A percentile compares a stretch with the other conserved stretches of the same genome.
phyloP scores from a whole-genome alignment of 176 grass and related monocot species.

The Rhynchospora breviuscula region DNA sequence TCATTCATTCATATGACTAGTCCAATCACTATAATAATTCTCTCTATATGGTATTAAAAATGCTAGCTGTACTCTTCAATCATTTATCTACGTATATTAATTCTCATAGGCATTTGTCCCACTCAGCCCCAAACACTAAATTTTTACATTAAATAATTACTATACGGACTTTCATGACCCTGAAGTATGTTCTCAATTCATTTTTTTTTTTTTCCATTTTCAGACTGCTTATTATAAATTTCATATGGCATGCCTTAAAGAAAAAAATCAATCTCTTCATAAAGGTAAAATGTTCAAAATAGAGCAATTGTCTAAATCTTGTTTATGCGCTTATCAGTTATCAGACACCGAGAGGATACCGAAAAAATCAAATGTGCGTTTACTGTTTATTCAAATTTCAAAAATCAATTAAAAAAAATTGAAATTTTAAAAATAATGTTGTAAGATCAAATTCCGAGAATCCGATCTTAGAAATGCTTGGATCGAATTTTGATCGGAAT shows the following conservation, averaged over 20 bases:
- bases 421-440: too few relatives aligned
- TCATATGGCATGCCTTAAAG: not conserved
- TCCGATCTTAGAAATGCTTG: too few relatives aligned
- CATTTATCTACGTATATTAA: not conserved
- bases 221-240: not conserved
- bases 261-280: not conserved
- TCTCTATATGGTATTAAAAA: not conserved
- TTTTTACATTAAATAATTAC: not conserved
- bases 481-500: too few relatives aligned
- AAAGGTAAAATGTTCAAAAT: not conserved
- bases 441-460: too few relatives aligned
- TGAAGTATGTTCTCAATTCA: not conserved
- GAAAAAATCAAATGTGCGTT: too few relatives aligned
- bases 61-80: not conserved
- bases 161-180: not conserved
- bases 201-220: not conserved
- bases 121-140: not conserved
- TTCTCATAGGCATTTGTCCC: not conserved
- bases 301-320: not conserved
- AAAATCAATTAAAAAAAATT: too few relatives aligned
- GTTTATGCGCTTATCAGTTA: not conserved
- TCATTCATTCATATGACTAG: not conserved
- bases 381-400: too few relatives aligned
- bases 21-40: conserved; percentile 8
- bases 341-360: not conserved